phyloP scores from a whole-genome alignment of 2,329 filamentous ascomycete species.

The Thelonectria blattea region DNA sequence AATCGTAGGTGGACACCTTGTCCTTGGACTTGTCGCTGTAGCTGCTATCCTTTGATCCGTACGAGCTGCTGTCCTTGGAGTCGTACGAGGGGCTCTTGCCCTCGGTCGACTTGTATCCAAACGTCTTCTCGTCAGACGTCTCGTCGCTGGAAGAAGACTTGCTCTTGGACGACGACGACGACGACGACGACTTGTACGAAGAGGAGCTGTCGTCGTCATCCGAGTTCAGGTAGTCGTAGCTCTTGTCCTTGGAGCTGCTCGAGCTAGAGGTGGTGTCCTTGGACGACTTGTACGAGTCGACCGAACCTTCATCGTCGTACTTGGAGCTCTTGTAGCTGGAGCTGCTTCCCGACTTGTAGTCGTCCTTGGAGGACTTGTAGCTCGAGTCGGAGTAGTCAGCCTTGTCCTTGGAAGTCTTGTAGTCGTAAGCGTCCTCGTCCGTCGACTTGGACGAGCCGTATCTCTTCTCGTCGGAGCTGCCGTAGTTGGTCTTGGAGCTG shows the following conservation, averaged over 20 bases:
- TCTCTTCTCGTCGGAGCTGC: not conserved
- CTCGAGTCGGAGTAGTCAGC: not conserved
- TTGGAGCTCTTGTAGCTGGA: not conserved
- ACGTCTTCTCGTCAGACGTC: not conserved
- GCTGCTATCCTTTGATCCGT: not conserved
- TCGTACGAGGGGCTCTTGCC: not conserved
- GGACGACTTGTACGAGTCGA: not conserved
- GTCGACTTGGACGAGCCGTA: not conserved
- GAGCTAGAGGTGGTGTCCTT: not conserved
- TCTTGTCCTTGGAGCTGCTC: not conserved
- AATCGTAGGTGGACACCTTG: not conserved
- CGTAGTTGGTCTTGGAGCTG: not conserved
- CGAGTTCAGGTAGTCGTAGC: not conserved
- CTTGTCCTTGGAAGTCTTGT: not conserved
- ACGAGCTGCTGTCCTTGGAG: not conserved
- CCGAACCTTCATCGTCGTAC: not conserved
- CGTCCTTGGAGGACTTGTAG: not conserved
- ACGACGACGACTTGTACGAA: not conserved
- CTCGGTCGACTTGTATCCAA: not conserved
- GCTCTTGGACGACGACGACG: not conserved
- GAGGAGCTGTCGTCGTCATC: not conserved
- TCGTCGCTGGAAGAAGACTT: not conserved
- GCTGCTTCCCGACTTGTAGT: not conserved
- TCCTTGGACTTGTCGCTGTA: not conserved
- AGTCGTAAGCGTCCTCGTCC: not conserved